Base-by-base conservation (phyloP, 2,329 filamentous ascomycete species). In the Diplodia corticola region DNA sequence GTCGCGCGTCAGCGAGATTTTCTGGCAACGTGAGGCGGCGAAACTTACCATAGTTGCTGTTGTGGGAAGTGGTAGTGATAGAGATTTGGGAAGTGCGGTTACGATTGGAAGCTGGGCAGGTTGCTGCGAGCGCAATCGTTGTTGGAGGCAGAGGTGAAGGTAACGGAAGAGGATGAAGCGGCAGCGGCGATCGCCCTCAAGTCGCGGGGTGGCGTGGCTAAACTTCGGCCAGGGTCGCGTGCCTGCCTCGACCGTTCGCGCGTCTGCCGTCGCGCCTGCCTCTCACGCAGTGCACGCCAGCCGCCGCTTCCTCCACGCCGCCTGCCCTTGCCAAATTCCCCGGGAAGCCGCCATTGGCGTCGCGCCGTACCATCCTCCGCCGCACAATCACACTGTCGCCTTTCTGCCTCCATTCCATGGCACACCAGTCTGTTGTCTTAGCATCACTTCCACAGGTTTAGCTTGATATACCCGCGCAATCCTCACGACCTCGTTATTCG, bases 181-280 rank as follows among this genome's bases (percentile, higher is more conserved):
- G 66, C 40, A 64, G 57, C 69, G 65, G 66, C 40, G 64, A 55
- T 63, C 55, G 22, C 53, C 37, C 40, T 30, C 30, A 46, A 46
- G 17, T 15, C 55, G 37, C 37, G 37, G 40, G 44, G 40, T 1
- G 30, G 30, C 15, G 35, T 5, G 30, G 35, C 5, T 50, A 65
- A 67, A 49, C 17, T 13, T 48, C 28, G 50, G 28, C 13, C 12
- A 13, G 59, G 13, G 10, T 24, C 22, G 40, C 35, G 64, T 37
- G 24, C 26, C n/a, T 44, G 48, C 20, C 37, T 48, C 54, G 67
- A 37, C 57, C 59, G 50, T 40, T 54, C 60, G 24, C 37, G 44
- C 33, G 40, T 22, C 28, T 63, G 20, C 35, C 4, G 33, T 20
- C 22, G 24, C 37, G 28, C 24, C 30, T 51, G 37, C 59, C 37